Base-by-base conservation (phyloP, 2,329 filamentous ascomycete genomes). In the Colletotrichum incanum region DNA sequence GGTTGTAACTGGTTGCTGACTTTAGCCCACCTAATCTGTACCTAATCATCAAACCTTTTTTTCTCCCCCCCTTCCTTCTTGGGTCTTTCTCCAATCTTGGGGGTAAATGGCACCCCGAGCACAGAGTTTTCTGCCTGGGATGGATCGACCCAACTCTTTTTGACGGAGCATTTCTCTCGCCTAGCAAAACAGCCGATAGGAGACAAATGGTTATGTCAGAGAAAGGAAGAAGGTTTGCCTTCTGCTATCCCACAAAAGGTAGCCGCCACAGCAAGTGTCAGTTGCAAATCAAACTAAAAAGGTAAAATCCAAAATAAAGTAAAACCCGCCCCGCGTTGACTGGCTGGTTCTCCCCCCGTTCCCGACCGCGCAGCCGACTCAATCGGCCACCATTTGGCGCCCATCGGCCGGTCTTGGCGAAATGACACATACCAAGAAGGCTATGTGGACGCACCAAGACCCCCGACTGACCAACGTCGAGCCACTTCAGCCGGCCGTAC, bases 371-470 rank as follows among this genome's bases (percentile, higher is more conserved):
- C 28, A 31, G 28, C 28, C 28, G 28, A 31, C 28, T 31, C 28
- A 54, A 55, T 45, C 45, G 47, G 47, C 67, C 63, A 11, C 31
- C 11, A 41, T 49, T 70, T 37, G 67, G 61, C 67, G 67, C 62
- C 62, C 37, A 50, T 65, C 52, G 67, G 2, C 45, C 41, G 31
- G 63, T n/a, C 67, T 71, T 71, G 67, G 67, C 63, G 55, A 55
- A 61, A 61, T 71, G 47, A 67, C 63, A 71, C 62, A 61, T 71
- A 56, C 67, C 62, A 70, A 67, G 55, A 23, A 61, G 58, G 55
- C 62, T 47, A 60, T 39, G 54, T 39, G 37, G 67, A 60, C 54
- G 67, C 43, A 45, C 67, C 67, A 65, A 70, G 54, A 52, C 62
- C 67, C 67, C 45, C 39, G 23, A 60, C 16, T 31, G 39, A 23